A percentile compares a stretch with the other conserved stretches of the same genome.
Conservation (phyloP, 805 yeast species). For the Wickerhamiella galacta region DNA sequence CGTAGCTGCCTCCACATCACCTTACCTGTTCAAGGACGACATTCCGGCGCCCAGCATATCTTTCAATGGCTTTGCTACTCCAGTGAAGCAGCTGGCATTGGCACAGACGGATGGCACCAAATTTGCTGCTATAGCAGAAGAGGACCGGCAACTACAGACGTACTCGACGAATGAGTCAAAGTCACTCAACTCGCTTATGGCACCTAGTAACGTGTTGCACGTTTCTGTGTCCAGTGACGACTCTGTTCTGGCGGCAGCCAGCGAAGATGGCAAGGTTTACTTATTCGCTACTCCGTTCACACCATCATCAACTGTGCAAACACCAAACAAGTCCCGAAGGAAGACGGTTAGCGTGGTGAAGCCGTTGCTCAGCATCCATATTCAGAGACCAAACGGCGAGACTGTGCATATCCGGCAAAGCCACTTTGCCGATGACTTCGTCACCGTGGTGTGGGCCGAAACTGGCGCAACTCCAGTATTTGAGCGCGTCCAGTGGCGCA, state of each 20-base stretch:
- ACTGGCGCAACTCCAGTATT: slow-evolving; percentile 19
- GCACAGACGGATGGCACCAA: slow-evolving; percentile 25
- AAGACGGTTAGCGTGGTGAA: slow-evolving; percentile 3
- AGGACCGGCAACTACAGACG: slow-evolving; percentile 69
- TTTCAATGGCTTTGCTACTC: slow-evolving; percentile 64
- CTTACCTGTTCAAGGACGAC: slow-evolving; percentile 33
- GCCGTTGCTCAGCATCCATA: slow-evolving; percentile 6
- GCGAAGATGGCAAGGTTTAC: slow-evolving; percentile 64
- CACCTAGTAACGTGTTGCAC: slow-evolving; percentile 42
- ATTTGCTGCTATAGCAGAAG: slow-evolving; percentile 55
- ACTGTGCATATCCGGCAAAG: slow-evolving; percentile 4
- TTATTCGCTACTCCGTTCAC: slow-evolving; percentile 42
- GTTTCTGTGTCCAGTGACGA: slow-evolving; percentile 20
- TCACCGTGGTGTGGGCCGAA: slow-evolving; percentile 19
- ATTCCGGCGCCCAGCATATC: slow-evolving; percentile 28
- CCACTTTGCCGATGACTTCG: slow-evolving; percentile 9
- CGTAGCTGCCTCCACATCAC: slow-evolving; percentile 50
- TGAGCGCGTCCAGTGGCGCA: slow-evolving; percentile 19
- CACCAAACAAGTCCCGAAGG: slow-evolving; percentile 6
- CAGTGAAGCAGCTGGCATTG: slow-evolving; percentile 37
- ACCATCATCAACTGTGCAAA: slow-evolving; percentile 2
- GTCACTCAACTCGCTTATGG: slow-evolving; percentile 43
- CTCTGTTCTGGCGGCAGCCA: slow-evolving; percentile 33
- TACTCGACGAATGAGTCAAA: slow-evolving; percentile 34
- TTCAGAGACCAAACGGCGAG: slow-evolving; percentile 5